Base-by-base conservation (phyloP, 257 asterid species). In the Perilla frutescens region DNA sequence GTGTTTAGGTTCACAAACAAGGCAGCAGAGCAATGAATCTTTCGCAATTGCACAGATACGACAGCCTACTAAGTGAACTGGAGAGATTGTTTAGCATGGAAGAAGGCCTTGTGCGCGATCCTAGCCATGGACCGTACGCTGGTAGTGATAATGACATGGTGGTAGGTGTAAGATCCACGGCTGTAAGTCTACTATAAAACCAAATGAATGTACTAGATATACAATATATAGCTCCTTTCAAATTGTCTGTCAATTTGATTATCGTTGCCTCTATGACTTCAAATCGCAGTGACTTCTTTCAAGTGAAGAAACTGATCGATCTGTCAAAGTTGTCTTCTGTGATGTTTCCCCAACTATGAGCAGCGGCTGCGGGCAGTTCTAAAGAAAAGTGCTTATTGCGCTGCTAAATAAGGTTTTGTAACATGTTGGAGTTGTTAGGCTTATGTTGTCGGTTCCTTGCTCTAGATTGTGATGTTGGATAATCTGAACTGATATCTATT, bases 81-180 rank as follows among this genome's bases (percentile, higher is more conserved):
- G 96, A 90, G 70, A 83, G 82, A 69, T 80, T 92, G 59, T 90
- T 92, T 70, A 77, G 82, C 88, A 88, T 90, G 97, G 92, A 87
- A 64, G 89, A 87, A 64, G 89, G 91, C 48, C 85, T 91, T 71
- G 64, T 91, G 80, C 79, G 62, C 49, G 82, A 89, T 78, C 90
- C 89, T 55, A 76, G 81, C 29, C 80, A 82, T 54, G 96, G 94
- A 62, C 96, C 80, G 86, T 47, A 72, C 87, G 59, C 77, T 81
- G 26, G 26, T 20, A 20, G 26, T 20, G 26, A 20, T 20, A 20
- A 20, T 20, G 26, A 20, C 26, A 20, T 86, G 91, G 87, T 91
- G 97, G 93, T 89, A 45, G 92, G 93, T 96, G 26, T 93, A 89
- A 31, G 93, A 91, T 84, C 97, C 97, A 8, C 87, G 97, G 97